phyloP scores from a whole-genome alignment of 2,329 filamentous ascomycete species.

The Fusarium tuaranense region DNA sequence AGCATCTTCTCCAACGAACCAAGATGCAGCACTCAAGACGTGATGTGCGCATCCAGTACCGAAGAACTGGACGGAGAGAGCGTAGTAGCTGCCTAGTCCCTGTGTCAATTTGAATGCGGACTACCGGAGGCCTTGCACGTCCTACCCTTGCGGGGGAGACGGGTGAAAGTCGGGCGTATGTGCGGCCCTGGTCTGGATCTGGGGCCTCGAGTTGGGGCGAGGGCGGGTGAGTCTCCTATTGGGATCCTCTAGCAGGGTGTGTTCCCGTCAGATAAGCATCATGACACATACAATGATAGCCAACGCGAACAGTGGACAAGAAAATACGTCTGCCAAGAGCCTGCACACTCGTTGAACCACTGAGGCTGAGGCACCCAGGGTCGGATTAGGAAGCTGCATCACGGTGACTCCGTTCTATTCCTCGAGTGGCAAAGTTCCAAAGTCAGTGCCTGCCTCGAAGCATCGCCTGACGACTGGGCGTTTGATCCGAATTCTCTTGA shows the following conservation, averaged over 20 bases:
- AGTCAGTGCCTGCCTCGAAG: not conserved
- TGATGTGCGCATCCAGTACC: not conserved
- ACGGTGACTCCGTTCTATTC: not conserved
- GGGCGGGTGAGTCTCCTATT: not conserved
- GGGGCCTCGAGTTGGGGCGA: not conserved
- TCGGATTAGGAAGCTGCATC: not conserved
- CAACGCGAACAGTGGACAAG: not conserved
- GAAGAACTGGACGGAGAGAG: not conserved
- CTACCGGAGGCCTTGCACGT: not conserved
- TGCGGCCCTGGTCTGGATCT: not conserved
- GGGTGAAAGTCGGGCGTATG: not conserved
- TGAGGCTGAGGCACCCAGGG: too few relatives aligned
- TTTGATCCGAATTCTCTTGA: not conserved
- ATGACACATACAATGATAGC: not conserved
- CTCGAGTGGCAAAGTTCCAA: not conserved
- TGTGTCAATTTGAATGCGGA: not conserved
- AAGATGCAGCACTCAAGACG: not conserved
- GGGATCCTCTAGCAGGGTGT: not conserved
- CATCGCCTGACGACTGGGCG: not conserved
- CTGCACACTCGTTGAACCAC: not conserved
- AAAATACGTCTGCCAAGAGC: not conserved
- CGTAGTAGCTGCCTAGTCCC: not conserved
- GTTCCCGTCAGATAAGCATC: not conserved
- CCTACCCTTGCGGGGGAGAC: not conserved
- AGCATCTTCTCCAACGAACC: not conserved